Evolutionary conservation across 2,329 filamentous ascomycete species (phyloP).

Genomic region (Rhinocladiella similis): DNA sequence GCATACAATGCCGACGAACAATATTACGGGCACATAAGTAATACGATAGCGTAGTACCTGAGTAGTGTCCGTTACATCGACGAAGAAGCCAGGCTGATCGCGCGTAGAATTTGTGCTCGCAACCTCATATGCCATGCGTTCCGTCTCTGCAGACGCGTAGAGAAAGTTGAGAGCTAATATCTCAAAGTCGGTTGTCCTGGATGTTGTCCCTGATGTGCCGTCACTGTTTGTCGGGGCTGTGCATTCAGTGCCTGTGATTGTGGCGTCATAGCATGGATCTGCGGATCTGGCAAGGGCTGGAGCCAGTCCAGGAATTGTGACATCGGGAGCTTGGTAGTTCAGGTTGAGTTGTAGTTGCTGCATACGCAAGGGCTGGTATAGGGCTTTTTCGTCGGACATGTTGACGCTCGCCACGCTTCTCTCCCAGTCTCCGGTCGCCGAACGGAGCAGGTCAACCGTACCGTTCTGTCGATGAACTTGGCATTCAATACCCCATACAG

Average conservation of each 20-base stretch:
- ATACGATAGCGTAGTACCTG: constrained; percentile 19
- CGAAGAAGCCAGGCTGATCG: constrained; percentile 2
- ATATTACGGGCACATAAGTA: constrained; percentile 23
- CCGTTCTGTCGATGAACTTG: not conserved
- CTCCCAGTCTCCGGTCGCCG: not conserved
- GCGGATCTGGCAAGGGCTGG: not conserved
- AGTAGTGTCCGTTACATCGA: constrained; percentile 6
- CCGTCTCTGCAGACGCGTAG: constrained; percentile 22
- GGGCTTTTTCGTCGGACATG: not conserved
- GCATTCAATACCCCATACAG: constrained; percentile 11
- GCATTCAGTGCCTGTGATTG: not conserved
- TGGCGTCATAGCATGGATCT: not conserved
- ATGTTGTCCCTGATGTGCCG: not conserved
- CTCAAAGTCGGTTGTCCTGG: not conserved
- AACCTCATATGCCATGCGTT: constrained; percentile 26
- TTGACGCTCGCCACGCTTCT: not conserved
- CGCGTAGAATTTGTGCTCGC: constrained; percentile 4
- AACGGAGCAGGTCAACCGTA: not conserved
- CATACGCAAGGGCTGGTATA: not conserved
- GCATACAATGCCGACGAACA: constrained; percentile 13
- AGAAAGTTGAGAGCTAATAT: constrained; percentile 9
- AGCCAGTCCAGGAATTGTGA: not conserved
- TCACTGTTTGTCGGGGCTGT: not conserved
- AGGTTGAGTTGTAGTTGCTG: constrained; percentile 3
- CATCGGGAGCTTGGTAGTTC: constrained; percentile 2